Conservation (phyloP, 129 eudicot species). For the Centrapalus pauciflorus region DNA sequence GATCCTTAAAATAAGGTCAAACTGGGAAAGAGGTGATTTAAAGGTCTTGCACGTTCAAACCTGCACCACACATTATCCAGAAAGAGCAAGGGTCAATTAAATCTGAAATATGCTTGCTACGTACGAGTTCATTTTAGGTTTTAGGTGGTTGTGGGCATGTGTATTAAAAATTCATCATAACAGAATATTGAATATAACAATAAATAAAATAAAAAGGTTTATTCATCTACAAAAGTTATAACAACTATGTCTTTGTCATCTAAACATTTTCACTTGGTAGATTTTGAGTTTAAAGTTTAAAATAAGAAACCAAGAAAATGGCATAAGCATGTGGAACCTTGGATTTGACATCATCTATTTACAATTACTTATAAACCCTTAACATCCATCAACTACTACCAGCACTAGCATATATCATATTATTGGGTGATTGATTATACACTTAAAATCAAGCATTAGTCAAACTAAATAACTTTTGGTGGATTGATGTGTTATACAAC, state of each 20-base stretch:
- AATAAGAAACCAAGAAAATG: background rate
- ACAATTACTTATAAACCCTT: background rate
- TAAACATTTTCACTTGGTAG: background rate
- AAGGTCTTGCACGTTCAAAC: slow-evolving; percentile 52
- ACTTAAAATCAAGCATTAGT: background rate
- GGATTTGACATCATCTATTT: background rate
- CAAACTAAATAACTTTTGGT: background rate
- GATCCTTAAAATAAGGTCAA: slow-evolving; percentile 2
- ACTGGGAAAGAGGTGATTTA: background rate
- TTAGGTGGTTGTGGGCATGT: background rate
- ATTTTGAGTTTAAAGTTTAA: background rate
- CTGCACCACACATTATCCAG: slow-evolving; percentile 1
- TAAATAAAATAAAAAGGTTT: too few relatives aligned
- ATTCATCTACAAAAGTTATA: too few relatives aligned
- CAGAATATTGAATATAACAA: background rate
- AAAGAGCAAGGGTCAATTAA: background rate
- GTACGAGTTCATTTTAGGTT: background rate
- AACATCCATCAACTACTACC: background rate
- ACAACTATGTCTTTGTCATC: too few relatives aligned
- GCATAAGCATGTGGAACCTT: background rate
- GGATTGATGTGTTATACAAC: background rate
- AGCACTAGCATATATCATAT: too few relatives aligned
- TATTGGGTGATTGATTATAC: too few relatives aligned
- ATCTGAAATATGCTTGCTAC: too few relatives aligned
- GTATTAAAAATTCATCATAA: background rate